phyloP scores from a whole-genome alignment of 805 yeast species.

The Teunomyces gatunensis region DNA sequence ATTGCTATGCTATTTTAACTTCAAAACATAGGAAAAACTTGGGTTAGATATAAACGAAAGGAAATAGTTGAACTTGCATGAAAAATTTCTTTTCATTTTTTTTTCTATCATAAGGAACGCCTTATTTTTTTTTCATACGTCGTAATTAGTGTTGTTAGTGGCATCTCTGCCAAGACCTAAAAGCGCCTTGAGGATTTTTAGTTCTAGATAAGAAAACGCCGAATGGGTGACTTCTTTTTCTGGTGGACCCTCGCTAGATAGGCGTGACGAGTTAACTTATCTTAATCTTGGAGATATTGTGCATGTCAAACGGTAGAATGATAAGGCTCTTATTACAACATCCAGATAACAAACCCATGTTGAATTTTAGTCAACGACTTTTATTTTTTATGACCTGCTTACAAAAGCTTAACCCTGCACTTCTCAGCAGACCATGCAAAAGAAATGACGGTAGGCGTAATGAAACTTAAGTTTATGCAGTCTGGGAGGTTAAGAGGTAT shows the following conservation, averaged over 20 bases:
- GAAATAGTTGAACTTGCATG: not conserved
- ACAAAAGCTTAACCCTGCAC: not conserved
- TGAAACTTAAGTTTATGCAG: not conserved
- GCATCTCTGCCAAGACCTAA: not conserved
- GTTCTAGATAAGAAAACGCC: constrained; percentile 2
- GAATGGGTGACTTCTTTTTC: not conserved
- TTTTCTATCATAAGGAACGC: not conserved
- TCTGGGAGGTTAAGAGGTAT: not conserved
- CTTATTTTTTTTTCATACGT: not conserved
- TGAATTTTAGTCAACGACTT: not conserved
- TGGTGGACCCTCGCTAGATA: not conserved
- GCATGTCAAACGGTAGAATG: too few species aligned
- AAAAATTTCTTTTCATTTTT: not conserved
- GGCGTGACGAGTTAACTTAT: not conserved
- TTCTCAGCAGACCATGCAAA: not conserved
- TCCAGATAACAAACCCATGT: too few species aligned
- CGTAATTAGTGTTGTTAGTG: not conserved
- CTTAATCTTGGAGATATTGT: not conserved
- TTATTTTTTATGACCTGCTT: not conserved
- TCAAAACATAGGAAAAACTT: not conserved
- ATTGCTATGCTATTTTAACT: not conserved
- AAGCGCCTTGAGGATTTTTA: not conserved
- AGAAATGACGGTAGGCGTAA: not conserved
- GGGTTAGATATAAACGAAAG: not conserved
- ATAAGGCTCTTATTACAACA: too few species aligned